Evolutionary conservation across 108 stramenopile species (phyloP).

Genomic region (Conticribra guillardii): DNA sequence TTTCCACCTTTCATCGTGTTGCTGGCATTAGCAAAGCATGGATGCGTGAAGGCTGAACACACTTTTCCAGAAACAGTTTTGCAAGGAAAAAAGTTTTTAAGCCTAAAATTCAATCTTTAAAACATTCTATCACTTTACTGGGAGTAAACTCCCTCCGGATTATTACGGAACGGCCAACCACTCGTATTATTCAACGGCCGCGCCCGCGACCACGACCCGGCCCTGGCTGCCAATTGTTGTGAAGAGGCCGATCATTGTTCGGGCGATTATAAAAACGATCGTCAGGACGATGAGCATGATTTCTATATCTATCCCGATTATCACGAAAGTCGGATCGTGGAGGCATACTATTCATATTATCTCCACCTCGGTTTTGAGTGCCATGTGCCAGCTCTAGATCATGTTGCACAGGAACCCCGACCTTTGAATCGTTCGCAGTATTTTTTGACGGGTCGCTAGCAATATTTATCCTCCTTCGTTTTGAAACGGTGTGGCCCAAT

Average conservation of each 20-base stretch:
- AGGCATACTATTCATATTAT: background rate
- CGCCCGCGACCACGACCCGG: background rate
- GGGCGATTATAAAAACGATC: background rate
- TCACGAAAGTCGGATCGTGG: background rate
- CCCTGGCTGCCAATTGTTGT: background rate
- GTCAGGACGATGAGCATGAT: background rate
- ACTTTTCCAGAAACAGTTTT: too few relatives aligned
- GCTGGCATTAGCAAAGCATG: too few relatives aligned
- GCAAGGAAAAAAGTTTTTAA: too few relatives aligned
- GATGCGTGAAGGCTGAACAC: too few relatives aligned
- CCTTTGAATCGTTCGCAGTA: background rate
- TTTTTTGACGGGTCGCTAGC: background rate
- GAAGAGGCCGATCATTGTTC: background rate
- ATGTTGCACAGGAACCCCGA: too few relatives aligned
- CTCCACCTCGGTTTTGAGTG: background rate
- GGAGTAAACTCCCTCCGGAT: too few relatives aligned
- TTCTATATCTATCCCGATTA: background rate
- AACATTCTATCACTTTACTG: too few relatives aligned
- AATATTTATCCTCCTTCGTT: constrained; percentile 1
- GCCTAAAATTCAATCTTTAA: too few relatives aligned
- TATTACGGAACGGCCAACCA: too few relatives aligned
- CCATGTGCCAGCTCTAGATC: background rate
- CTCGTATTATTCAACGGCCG: too few relatives aligned
- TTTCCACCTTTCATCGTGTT: too few relatives aligned
- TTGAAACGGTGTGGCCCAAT: constrained; percentile 22